These are phyloP conservation scores for Glycyrrhiza uralensis DNA, from an alignment of 306 rosid species.

Conservation along the genomic window DNA sequence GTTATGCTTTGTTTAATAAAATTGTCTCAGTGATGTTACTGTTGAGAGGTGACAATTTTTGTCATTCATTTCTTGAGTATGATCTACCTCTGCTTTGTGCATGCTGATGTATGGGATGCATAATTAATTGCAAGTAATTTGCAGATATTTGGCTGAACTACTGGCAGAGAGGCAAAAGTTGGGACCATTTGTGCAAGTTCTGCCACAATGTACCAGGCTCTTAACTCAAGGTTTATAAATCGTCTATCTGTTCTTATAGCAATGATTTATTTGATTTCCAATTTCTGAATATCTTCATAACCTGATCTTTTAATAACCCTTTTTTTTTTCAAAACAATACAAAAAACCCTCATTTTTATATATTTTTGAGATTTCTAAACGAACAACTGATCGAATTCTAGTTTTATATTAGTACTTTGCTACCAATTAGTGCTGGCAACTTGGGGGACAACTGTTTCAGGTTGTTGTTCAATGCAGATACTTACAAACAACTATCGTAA, in stretches of 20 bases:
- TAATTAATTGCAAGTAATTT: constrained; percentile 22
- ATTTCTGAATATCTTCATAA: not conserved
- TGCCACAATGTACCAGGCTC: constrained; percentile 72
- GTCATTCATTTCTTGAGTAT: not conserved
- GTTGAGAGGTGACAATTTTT: not conserved
- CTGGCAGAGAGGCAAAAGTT: constrained; percentile 78
- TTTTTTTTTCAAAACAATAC: too few relatives aligned
- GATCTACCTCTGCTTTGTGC: not conserved
- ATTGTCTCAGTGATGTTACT: not conserved
- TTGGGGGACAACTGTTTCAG: not conserved
- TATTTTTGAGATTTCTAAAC: too few relatives aligned
- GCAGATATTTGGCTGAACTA: constrained; percentile 74
- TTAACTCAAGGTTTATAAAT: constrained; percentile 60
- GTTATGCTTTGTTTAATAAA: too few relatives aligned
- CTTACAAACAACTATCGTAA: too few relatives aligned
- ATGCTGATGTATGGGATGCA: not conserved
- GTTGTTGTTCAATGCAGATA: not conserved
- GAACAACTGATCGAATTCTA: too few relatives aligned
- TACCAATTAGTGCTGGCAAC: not conserved
- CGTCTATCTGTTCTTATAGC: not conserved
- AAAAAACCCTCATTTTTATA: too few relatives aligned
- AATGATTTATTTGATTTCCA: not conserved
- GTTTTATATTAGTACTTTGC: not conserved
- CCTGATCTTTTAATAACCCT: not conserved
- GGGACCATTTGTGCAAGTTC: constrained; percentile 77